Evolutionary conservation across 1,139 yeast genomes (phyloP).

Genomic region (Saccharomyces hybrid): DNA sequence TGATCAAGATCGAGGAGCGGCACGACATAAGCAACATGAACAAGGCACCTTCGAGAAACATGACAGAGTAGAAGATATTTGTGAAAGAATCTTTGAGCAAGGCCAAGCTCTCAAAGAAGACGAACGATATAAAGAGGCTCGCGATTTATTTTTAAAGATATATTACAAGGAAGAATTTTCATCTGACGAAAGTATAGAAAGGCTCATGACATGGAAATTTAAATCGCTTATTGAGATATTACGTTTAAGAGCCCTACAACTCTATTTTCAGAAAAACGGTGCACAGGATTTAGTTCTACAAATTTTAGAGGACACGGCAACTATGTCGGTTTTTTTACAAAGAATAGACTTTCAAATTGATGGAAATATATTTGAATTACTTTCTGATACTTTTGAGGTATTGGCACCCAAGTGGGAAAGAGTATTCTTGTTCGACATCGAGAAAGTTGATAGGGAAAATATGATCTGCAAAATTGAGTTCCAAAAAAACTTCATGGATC

Average conservation of each 20-base stretch:
- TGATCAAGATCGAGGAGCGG: conserved; percentile 5
- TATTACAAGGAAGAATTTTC: conserved; percentile 4
- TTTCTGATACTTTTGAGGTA: conserved; percentile 1
- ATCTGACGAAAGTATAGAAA: background rate
- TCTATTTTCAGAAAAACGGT: background rate
- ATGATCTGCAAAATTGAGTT: conserved; percentile 6
- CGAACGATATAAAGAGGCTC: conserved; percentile 5
- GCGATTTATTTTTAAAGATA: conserved; percentile 3
- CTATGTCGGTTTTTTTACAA: background rate
- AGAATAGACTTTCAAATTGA: background rate
- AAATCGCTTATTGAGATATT: background rate
- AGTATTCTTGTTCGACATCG: conserved; percentile 6
- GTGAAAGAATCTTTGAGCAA: background rate
- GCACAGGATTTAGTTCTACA: background rate
- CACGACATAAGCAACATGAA: background rate
- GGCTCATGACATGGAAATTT: background rate
- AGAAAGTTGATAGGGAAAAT: conserved; percentile 2
- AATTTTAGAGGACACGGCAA: background rate
- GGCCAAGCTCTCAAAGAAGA: conserved; percentile 6
- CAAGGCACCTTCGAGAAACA: background rate
- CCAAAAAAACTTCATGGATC: conserved; percentile 6
- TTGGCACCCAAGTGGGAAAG: conserved; percentile 5
- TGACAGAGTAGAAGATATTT: background rate
- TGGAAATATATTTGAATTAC: background rate
- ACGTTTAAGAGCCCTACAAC: background rate